phyloP scores from a whole-genome alignment of 257 asterid species.

The Gentiana macrophylla region DNA sequence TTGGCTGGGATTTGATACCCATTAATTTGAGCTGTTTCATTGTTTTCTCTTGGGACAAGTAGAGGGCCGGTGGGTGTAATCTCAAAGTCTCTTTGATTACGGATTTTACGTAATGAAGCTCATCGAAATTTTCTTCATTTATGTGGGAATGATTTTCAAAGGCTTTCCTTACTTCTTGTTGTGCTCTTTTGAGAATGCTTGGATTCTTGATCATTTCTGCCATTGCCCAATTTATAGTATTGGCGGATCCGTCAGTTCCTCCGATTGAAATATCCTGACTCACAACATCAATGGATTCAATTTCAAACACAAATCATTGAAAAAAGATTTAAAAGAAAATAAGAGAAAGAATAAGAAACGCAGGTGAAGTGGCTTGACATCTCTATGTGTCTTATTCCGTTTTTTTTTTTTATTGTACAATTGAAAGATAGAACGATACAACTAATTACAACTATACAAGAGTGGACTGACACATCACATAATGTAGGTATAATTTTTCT shows the following conservation, averaged over 20 bases:
- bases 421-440: too few species aligned
- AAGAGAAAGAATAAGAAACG: too few species aligned
- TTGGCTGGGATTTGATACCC: conserved; percentile 7
- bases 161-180: background rate
- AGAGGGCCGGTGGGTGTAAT: background rate
- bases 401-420: too few species aligned
- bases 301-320: too few species aligned
- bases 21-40: background rate
- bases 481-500: too few species aligned
- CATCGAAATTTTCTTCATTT: background rate
- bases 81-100: conserved; percentile 1
- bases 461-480: too few species aligned
- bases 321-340: too few species aligned
- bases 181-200: background rate
- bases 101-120: background rate
- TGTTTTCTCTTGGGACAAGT: conserved; percentile 3
- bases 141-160: background rate
- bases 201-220: background rate
- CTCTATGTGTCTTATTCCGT: too few species aligned
- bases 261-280: background rate
- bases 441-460: too few species aligned
- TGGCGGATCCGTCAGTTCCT: background rate
- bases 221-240: background rate
- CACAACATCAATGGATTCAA: too few species aligned
- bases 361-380: too few species aligned